Evolutionary conservation across 225 moss, liverwort and hornwort genomes (phyloP).

Genomic region (Polytrichum commune): DNA sequence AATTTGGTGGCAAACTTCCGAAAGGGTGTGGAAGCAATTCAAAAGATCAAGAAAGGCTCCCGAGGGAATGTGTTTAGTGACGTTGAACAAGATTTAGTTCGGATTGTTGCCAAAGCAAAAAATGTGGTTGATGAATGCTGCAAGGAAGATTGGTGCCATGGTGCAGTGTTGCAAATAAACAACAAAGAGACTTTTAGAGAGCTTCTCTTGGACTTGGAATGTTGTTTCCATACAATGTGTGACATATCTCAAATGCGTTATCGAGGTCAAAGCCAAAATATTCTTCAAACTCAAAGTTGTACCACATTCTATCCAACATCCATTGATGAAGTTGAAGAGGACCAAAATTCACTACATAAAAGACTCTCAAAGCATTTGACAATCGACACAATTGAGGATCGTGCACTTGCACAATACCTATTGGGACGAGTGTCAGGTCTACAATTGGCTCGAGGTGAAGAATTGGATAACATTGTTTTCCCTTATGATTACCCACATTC

Average conservation of each 20-base stretch:
- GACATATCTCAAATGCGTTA: not conserved
- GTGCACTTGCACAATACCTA: conserved; percentile 1
- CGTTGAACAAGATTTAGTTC: not conserved
- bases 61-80: not conserved
- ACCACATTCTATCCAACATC: conserved; percentile 1
- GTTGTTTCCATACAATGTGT: conserved; percentile 2
- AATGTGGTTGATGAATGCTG: conserved; percentile 9
- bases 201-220: conserved; percentile 7
- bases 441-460: not conserved
- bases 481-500: not conserved
- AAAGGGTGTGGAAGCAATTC: not conserved
- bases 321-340: conserved; percentile 1
- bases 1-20: not conserved
- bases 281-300: not conserved
- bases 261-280: not conserved
- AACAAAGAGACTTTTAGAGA: conserved; percentile 8
- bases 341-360: not conserved
- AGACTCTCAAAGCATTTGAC: not conserved
- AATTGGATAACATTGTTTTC: not conserved
- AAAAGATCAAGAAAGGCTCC: not conserved
- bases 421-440: conserved; percentile 1
- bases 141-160: not conserved
- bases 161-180: not conserved
- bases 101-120: not conserved
- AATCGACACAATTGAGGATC: too few relatives aligned